Base-by-base conservation (phyloP, 1,139 yeast species). In the Meyerozyma guilliermondii region DNA sequence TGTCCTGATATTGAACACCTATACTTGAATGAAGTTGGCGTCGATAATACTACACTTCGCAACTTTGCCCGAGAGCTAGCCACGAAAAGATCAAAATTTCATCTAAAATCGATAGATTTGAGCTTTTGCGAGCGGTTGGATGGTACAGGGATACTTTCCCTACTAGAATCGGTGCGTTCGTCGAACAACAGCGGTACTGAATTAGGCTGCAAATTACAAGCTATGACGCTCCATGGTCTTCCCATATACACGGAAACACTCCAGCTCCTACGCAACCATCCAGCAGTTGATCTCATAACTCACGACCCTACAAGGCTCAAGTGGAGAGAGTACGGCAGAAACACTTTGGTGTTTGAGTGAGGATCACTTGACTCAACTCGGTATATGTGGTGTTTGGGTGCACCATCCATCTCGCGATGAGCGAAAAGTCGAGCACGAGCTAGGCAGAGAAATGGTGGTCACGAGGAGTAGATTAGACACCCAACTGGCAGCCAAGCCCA, bases 401-500 rank as follows among this genome's bases (percentile, higher is more conserved):
- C 14, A 9, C 8, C 6, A 8, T 7, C 20, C n/a, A 33, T 13
- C n/a, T 33, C 26, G 36, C 36, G 36, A 33, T 33, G 36, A 33
- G 36, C 24, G 36, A 33, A 33, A 33, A 33, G 36, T 33, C 13
- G 11, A 33, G 14, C 14, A 11, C 14, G 17, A 20, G 20, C 9
- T 7, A 9, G n/a, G 14, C n/a, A 33, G 24, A 33, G 24, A 7
- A 20, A 33, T 33, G 36, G 36, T 33, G 24, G 36, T 33, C 5
- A 33, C 36, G 20, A 17, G 36, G 14, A 33, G 36, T 13, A 33
- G 36, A 33, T 33, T 33, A n/a, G 36, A 33, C 16, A 33, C 36
- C 8, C 36, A 33, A 20, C 36, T 22, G 36, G 24, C 24, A 13
- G 36, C 24, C 24, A 20, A 17, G 13, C 36, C 36, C 13, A 17